Conservation (phyloP, 2,329 filamentous ascomycete genomes). For the Seiridium cupressi region DNA sequence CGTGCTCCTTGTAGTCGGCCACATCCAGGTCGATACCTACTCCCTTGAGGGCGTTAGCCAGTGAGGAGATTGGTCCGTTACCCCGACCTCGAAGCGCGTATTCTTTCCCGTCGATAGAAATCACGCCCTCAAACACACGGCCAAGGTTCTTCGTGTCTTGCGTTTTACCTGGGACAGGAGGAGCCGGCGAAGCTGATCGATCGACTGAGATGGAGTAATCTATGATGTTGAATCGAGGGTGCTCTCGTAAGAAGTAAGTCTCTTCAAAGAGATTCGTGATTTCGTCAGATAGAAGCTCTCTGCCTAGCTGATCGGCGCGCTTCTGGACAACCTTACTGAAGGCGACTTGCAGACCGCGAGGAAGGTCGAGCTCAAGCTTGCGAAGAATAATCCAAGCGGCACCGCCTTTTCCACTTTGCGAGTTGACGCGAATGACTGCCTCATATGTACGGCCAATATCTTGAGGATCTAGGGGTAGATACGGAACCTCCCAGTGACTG, state of each 20-base stretch:
- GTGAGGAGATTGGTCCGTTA: slow-evolving; percentile 85
- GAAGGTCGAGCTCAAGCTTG: slow-evolving; percentile 86
- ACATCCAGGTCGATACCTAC: slow-evolving; percentile 88
- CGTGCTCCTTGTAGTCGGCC: slow-evolving; percentile 93
- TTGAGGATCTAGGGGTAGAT: slow-evolving; percentile 86
- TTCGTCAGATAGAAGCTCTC: slow-evolving; percentile 80
- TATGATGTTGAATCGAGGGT: slow-evolving; percentile 81
- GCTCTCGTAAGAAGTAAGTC: slow-evolving; percentile 80
- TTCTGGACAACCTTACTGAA: slow-evolving; percentile 87
- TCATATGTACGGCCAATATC: slow-evolving; percentile 98
- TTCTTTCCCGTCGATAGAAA: slow-evolving; percentile 79
- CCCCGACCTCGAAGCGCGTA: slow-evolving; percentile 76
- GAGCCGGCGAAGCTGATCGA: slow-evolving; percentile 71
- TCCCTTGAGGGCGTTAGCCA: slow-evolving; percentile 76
- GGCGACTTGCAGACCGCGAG: slow-evolving; percentile 85
- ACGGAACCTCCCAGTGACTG: slow-evolving; percentile 80
- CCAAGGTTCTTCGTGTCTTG: slow-evolving; percentile 75
- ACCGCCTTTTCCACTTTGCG: slow-evolving; percentile 91
- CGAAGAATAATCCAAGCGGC: slow-evolving; percentile 91
- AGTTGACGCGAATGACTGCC: slow-evolving; percentile 96
- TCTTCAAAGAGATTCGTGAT: slow-evolving; percentile 86
- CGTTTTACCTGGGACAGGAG: slow-evolving; percentile 66
- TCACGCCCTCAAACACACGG: slow-evolving; percentile 80
- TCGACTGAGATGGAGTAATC: slow-evolving; percentile 92
- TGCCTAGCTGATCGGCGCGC: slow-evolving; percentile 74